A percentile compares a stretch with the other conserved stretches of the same genome.
Conservation (phyloP, 192 early-diverging fungal genomes). For the Coemansia sp. region DNA sequence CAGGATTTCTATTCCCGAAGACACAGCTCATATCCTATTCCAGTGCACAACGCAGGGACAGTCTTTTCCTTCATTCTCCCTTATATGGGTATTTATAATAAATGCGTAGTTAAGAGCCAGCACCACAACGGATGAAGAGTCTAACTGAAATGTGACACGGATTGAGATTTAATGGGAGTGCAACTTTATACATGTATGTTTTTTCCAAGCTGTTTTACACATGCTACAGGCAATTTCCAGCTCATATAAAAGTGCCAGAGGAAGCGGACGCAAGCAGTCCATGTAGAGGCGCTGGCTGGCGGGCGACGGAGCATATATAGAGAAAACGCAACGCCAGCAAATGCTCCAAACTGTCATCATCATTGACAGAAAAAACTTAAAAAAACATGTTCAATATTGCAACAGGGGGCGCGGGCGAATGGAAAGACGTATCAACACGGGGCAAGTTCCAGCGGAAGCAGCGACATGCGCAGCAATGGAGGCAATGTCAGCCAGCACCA, state of each 20-base stretch:
- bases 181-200: too few species aligned
- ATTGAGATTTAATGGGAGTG: too few species aligned
- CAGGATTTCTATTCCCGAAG: too few species aligned
- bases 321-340: background rate
- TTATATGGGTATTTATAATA: too few species aligned
- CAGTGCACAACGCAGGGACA: too few species aligned
- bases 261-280: background rate
- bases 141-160: too few species aligned
- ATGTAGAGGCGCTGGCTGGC: background rate
- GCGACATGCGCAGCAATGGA: background rate
- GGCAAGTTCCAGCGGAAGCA: background rate
- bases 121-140: too few species aligned
- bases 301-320: background rate
- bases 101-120: too few species aligned
- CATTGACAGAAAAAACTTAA: background rate
- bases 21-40: too few species aligned
- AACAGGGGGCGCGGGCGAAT: background rate
- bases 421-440: background rate
- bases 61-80: too few species aligned
- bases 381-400: background rate
- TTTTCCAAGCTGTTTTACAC: background rate
- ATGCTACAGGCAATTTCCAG: background rate
- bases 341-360: background rate
- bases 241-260: background rate
- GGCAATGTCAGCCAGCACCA: background rate